These are phyloP conservation scores for Camelina laxa DNA, from an alignment of 345 rosid species.

Conservation along the genomic window DNA sequence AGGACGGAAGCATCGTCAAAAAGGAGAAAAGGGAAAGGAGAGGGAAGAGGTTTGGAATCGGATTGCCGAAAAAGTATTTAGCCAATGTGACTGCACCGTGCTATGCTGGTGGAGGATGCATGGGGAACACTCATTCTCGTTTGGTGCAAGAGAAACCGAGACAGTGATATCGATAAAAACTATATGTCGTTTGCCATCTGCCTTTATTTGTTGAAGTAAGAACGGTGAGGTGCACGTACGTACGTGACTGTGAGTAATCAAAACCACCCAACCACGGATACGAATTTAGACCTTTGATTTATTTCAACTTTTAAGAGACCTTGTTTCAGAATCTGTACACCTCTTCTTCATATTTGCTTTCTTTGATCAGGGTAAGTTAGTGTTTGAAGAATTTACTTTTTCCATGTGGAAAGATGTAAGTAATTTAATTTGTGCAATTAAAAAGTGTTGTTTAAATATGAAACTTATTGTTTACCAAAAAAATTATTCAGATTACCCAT, in stretches of 20 bases:
- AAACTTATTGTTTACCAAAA: not conserved
- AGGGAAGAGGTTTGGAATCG: constrained; percentile 39
- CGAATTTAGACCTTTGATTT: constrained; percentile 25
- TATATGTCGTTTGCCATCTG: not conserved
- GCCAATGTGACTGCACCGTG: constrained; percentile 41
- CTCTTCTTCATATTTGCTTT: constrained; percentile 20
- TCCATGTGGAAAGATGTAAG: constrained; percentile 22
- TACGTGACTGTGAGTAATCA: constrained; percentile 1
- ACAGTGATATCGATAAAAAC: constrained; percentile 11
- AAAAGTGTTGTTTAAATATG: not conserved
- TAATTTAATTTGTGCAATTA: constrained; percentile 12
- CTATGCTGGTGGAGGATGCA: constrained; percentile 43
- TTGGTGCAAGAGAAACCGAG: constrained; percentile 35
- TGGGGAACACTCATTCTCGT: constrained; percentile 42
- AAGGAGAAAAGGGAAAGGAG: constrained; percentile 34
- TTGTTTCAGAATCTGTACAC: constrained; percentile 29
- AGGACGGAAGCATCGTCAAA: constrained; percentile 34
- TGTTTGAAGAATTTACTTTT: constrained; percentile 11
- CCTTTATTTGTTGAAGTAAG: constrained; percentile 11
- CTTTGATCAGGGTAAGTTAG: constrained; percentile 36
- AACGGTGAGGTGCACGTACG: constrained; percentile 10
- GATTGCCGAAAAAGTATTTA: constrained; percentile 40
- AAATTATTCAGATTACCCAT: not conserved
- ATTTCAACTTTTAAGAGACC: constrained; percentile 9
- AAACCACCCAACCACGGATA: not conserved